Percentiles rank a stretch among this genome's conserved stretches.
Conservation (phyloP, 345 rosid species). For the Dimocarpus longan region DNA sequence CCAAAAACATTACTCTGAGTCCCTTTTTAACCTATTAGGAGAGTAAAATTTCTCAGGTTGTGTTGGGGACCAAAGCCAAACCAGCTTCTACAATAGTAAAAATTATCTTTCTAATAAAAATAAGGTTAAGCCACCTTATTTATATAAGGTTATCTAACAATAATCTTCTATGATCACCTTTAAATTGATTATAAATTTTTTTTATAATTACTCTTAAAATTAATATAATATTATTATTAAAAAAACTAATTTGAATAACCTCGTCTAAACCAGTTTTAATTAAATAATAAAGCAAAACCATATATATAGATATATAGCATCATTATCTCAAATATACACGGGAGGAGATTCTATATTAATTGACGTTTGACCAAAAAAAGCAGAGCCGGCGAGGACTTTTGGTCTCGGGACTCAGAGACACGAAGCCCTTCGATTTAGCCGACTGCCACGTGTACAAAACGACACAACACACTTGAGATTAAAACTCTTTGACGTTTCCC, state of each 20-base stretch:
- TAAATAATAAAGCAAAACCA: background rate
- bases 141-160: too few relatives aligned
- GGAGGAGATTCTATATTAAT: slow-evolving; percentile 15
- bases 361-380: slow-evolving; percentile 19
- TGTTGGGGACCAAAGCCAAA: background rate
- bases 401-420: slow-evolving; percentile 27
- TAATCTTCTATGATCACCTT: too few relatives aligned
- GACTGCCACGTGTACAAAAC: slow-evolving; percentile 25
- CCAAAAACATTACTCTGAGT: background rate
- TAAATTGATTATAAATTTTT: too few relatives aligned
- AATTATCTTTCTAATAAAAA: too few relatives aligned
- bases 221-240: too few relatives aligned
- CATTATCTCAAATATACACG: slow-evolving; percentile 7
- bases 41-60: background rate
- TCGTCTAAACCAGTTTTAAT: too few relatives aligned
- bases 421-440: slow-evolving; percentile 12
- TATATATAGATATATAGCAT: background rate
- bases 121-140: too few relatives aligned
- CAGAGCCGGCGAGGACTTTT: slow-evolving; percentile 10
- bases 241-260: too few relatives aligned
- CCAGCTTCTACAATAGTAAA: too few relatives aligned
- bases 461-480: background rate
- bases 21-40: background rate
- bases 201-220: too few relatives aligned
- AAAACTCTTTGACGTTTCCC: background rate